Conservation (phyloP, 139 green algal genomes). For the Desmodesmus armatus region DNA sequence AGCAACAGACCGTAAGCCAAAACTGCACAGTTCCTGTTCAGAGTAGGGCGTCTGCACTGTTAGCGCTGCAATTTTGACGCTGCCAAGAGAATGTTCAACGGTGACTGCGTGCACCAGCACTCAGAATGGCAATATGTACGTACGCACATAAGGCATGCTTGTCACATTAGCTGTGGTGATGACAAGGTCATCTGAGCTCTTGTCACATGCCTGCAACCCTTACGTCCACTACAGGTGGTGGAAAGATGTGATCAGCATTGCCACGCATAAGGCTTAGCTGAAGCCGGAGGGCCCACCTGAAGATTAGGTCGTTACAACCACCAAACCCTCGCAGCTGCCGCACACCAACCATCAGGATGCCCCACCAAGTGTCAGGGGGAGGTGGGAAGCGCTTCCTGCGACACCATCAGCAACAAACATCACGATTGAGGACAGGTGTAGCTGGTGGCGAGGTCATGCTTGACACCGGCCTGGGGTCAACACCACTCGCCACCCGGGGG, state of each 20-base stretch:
- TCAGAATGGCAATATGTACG: too few relatives aligned
- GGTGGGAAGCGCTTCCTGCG: constrained; percentile 78
- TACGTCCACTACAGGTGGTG: too few relatives aligned
- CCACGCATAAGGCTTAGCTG: background rate
- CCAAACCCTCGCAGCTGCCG: constrained; percentile 70
- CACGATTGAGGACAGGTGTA: background rate
- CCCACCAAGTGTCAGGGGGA: constrained; percentile 58
- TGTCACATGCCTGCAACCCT: constrained; percentile 69
- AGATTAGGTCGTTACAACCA: constrained; percentile 87
- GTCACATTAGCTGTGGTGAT: too few relatives aligned
- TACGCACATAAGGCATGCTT: too few relatives aligned
- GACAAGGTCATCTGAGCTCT: constrained; percentile 85
- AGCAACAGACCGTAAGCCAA: too few relatives aligned
- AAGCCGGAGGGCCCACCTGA: constrained; percentile 51
- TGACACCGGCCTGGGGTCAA: too few relatives aligned
- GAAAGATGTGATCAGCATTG: too few relatives aligned
- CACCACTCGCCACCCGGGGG: too few relatives aligned
- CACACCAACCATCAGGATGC: constrained; percentile 68
- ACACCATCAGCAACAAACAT: constrained; percentile 53
- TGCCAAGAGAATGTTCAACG: too few relatives aligned
- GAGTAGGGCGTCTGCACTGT: background rate
- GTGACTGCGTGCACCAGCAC: too few relatives aligned
- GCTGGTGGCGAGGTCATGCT: too few relatives aligned
- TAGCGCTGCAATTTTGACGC: too few relatives aligned
- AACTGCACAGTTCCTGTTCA: background rate